Percentiles rank a stretch among this genome's conserved stretches.
Conservation (phyloP, 148 eudicot genomes). For the Dianthus caryophyllus region DNA sequence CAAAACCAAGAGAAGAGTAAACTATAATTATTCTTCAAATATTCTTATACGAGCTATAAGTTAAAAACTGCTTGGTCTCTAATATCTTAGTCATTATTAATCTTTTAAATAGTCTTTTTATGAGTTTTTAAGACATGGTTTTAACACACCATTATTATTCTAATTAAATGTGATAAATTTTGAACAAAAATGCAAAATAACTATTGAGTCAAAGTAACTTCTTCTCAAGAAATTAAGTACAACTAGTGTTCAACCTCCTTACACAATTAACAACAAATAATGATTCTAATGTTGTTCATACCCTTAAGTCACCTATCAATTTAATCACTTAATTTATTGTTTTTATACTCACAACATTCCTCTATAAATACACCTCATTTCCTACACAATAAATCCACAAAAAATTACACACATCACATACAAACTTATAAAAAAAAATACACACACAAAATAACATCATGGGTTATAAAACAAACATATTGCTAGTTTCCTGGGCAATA, state of each 20-base stretch:
- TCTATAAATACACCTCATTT: slow-evolving; percentile 29
- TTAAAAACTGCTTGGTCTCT: too few relatives aligned
- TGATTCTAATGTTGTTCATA: slow-evolving; percentile 23
- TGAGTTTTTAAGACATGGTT: too few relatives aligned
- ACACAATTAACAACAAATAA: neutral
- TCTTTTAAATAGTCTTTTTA: too few relatives aligned
- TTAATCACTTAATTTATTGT: neutral
- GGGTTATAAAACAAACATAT: slow-evolving; percentile 41
- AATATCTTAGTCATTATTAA: too few relatives aligned
- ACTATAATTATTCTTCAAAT: too few relatives aligned
- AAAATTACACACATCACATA: neutral
- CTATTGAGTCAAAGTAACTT: too few relatives aligned
- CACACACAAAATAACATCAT: slow-evolving; percentile 21
- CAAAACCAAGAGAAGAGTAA: too few relatives aligned
- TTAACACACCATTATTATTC: too few relatives aligned
- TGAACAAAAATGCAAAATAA: too few relatives aligned
- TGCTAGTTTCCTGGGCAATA: slow-evolving; percentile 40
- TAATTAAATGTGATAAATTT: too few relatives aligned
- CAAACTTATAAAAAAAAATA: too few relatives aligned
- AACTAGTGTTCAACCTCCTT: slow-evolving; percentile 7
- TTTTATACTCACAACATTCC: slow-evolving; percentile 22
- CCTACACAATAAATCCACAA: neutral
- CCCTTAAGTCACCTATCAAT: slow-evolving; percentile 45
- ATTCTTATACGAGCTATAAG: too few relatives aligned
- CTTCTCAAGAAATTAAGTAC: neutral